Evolutionary conservation across 257 asterid species (phyloP), one percentile per base, ranked within the genome.

Genomic region (Fraxinus quadrangulata): DNA sequence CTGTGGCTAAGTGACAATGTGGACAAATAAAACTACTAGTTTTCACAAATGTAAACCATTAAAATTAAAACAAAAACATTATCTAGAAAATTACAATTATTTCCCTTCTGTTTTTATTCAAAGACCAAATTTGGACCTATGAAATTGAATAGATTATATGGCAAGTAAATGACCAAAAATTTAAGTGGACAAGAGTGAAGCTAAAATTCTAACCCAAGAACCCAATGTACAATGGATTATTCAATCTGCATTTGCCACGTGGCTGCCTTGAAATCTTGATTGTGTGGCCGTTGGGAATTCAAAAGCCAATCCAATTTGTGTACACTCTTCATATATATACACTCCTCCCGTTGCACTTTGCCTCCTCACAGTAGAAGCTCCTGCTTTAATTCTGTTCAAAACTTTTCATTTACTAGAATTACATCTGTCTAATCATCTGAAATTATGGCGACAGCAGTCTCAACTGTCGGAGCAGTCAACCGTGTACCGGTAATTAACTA

Each of bases 391-490:
- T 26, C 72, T 23, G 21, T n/a, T 31, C 36, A 19, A 31, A 3
- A 2, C 34, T 61, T 75, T 65, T 76, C 74, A 7, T 36, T 36
- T 26, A 5, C 23, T 24, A 24, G 6, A 9, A 4, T 61, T 42
- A 1, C 37, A 34, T 17, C 73, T 0, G 4, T 24, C 10, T 19
- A 30, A 83, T 51, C 74, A 4, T 19, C 33, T 0, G 19, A 49
- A 51, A 19, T 13, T 67, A 75, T 84, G 85, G 83, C 85, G 9
- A 79, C 85, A 5, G 79, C 88, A 5, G 73, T 81, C 78, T 47
- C 88, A 7, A 76, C 84, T 19, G 56, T 84, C 59, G 88, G 85
- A 81, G 80, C 85, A 61, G 81, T 84, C 75, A 78, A 84, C 67
- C 75, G 76, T 26, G 83, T 56, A 9, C 83, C 72, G 80, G 88